Base-by-base conservation (phyloP, 495 filamentous ascomycete species). In the Xylaria curta region DNA sequence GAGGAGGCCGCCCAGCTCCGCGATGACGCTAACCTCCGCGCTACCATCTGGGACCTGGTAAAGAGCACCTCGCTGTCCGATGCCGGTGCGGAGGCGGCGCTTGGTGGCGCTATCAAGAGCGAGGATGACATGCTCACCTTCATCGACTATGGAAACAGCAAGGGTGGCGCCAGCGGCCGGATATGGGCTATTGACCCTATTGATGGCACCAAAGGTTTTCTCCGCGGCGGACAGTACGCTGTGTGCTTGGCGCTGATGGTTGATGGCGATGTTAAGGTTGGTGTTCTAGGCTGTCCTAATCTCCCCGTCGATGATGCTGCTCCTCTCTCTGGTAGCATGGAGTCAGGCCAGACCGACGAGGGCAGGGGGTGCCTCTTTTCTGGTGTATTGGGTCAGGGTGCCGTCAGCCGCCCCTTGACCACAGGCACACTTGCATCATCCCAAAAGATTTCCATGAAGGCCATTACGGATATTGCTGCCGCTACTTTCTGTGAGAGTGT, bases 151-250 rank as follows among this genome's bases (percentile, higher is more conserved):
- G 96, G 96, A 51, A 91, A 91, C 71, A 94, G 92, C 76, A 81
- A 87, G 53, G 96, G 97, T 71, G 96, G 96, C 24, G 73, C 85
- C 59, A 88, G 87, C 74, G 96, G 96, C 33, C 87, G 96, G 71
- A 94, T 98, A 81, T 99, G 96, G 96, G 93, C 96, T 24, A 86
- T 99, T 60, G 96, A 99, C 82, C 96, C 96, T 47, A 97, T 99
- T 70, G 96, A 99, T 81, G 96, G 96, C 58, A 99, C 96, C 68
- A 96, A 97, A 81, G 96, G 96, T 33, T 99, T 99, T 83, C 85
- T 99, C 64, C 87, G 96, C 61, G 97, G 97, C n/a, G 96, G 94
- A 21, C 96, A 99, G 82, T 99, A 99, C 78, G 96, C 96, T 28
- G 93, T 99, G 38, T 97, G 94, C 80, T 87, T 99, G 1, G 96